A percentile compares a stretch with the other conserved stretches of the same genome.
These are phyloP conservation scores for Pichia cephalocereana DNA, from an alignment of 805 yeast genomes.

Conservation along the genomic window DNA sequence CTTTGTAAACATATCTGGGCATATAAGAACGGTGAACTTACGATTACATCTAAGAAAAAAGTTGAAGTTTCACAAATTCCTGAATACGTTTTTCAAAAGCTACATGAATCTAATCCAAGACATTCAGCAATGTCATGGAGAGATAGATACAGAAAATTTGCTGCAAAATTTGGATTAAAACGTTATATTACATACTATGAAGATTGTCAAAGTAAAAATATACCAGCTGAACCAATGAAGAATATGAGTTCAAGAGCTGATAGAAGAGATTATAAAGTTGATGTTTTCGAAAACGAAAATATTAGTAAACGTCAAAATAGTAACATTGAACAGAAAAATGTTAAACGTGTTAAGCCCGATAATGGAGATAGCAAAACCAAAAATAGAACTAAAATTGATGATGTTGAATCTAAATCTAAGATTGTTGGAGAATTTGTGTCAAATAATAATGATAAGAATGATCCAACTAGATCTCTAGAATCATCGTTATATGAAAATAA, in stretches of 20 bases:
- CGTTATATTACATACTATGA: conserved; percentile 48
- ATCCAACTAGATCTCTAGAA: not conserved
- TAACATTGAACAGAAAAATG: not conserved
- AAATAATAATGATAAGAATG: not conserved
- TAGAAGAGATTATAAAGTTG: conserved; percentile 13
- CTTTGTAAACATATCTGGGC: conserved; percentile 33
- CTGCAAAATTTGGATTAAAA: conserved; percentile 51
- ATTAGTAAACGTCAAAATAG: conserved; percentile 5
- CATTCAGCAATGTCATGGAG: conserved; percentile 75
- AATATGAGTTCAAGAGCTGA: conserved; percentile 42
- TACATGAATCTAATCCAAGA: conserved; percentile 33
- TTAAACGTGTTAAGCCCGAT: not conserved
- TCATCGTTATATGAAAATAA: not conserved
- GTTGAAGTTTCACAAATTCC: conserved; percentile 21
- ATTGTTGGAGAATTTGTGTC: not conserved
- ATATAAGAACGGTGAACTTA: conserved; percentile 16
- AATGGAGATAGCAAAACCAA: not conserved
- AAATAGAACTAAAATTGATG: not conserved
- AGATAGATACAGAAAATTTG: conserved; percentile 68
- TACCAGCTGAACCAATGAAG: conserved; percentile 48
- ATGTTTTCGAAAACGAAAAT: conserved; percentile 9
- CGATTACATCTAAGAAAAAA: conserved; percentile 11
- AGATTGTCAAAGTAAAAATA: conserved; percentile 27
- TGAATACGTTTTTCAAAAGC: conserved; percentile 31
- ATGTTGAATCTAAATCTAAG: not conserved